These are phyloP conservation scores for Albizia julibrissin DNA, from an alignment of 306 rosid genomes.

Conservation along the genomic window DNA sequence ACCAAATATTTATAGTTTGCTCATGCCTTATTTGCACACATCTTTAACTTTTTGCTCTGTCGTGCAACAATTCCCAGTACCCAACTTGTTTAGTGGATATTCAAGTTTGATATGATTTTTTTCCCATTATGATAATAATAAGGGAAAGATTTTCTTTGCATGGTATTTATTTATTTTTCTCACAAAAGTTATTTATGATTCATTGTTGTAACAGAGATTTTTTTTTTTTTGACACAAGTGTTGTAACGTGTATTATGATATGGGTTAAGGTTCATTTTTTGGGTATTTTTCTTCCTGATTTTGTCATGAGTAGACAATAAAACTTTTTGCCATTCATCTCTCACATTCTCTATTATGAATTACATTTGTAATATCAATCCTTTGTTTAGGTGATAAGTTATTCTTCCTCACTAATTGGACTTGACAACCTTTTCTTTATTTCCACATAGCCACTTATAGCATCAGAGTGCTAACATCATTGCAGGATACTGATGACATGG, in stretches of 20 bases:
- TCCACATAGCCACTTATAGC: conserved; percentile 29
- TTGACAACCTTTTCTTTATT: conserved; percentile 22
- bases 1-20: background rate
- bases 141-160: background rate
- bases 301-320: conserved; percentile 1
- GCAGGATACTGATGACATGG: conserved; percentile 62
- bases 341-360: conserved; percentile 13
- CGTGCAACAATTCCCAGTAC: background rate
- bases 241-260: background rate
- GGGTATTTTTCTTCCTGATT: background rate
- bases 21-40: background rate
- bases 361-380: conserved; percentile 5
- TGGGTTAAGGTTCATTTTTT: background rate
- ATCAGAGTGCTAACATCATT: conserved; percentile 36
- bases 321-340: conserved; percentile 19
- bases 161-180: background rate
- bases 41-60: background rate
- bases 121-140: background rate
- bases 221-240: background rate
- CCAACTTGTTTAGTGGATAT: background rate
- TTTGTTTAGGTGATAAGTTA: conserved; percentile 12
- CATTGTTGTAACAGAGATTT: conserved; percentile 13
- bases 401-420: conserved; percentile 16
- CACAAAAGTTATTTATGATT: background rate
- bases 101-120: background rate